Base-by-base conservation (phyloP, 2,329 filamentous ascomycete species). In the Fonsecaea pedrosoi region DNA sequence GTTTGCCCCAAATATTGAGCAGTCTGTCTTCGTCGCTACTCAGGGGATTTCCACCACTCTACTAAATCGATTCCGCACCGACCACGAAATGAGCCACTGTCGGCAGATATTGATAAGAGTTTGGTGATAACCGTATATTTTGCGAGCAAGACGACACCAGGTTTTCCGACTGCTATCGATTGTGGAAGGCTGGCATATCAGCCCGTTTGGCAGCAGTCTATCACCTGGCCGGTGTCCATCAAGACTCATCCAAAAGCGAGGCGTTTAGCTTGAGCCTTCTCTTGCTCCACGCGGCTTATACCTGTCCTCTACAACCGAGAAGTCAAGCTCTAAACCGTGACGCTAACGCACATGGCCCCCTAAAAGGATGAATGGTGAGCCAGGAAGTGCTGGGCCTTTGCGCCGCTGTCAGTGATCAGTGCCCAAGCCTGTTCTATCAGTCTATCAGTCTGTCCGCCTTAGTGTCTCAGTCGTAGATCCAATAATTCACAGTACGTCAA, bases 401-500 rank as follows among this genome's bases (percentile, higher is more conserved):
- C 30, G 18, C 45, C 10, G 18, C 45, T 50, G 45, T 53, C 38
- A 34, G 30, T 18, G n/a, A 60, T 35, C 40, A 54, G 40, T 34
- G 3, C 45, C 38, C 45, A 57, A 18, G 30, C 12, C 45, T 62
- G 18, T 57, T 15, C 34, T n/a, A 21, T 48, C 18, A 18, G 45
- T 54, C 45, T 54, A 15, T 35, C 21, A 35, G 45, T 10, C 21
- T 55, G 30, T 30, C 15, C 25, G 54, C 37, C n/a, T 8, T 8
- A 1, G 5, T 12, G 12, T 50, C 21, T 37, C n/a, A 5, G 6
- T 25, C 30, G 30, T 32, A 32, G 30, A 13, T 13, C n/a, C 32
- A 32, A 66, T 64, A 86, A 85, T 4, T 50, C 25, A 18, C 9
- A 30, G 9, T 25, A 50, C 45, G 18, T 50, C 18, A 21, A 9